phyloP scores from a whole-genome alignment of 202 grass and related monocot species.

The Alloteropsis angusta region DNA sequence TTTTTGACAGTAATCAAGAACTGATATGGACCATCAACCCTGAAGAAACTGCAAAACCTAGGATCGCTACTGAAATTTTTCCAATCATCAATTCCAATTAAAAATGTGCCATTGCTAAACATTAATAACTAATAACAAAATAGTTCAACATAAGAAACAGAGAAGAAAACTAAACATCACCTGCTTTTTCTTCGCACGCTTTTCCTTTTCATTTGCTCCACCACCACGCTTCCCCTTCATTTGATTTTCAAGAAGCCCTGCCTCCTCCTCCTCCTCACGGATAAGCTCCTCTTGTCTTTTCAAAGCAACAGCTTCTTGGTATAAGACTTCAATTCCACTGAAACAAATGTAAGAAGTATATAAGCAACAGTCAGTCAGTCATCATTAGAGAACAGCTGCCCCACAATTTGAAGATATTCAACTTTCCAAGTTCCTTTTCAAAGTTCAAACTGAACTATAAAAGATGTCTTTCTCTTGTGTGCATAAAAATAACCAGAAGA shows the following conservation, averaged over 20 bases:
- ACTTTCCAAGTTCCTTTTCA: neutral
- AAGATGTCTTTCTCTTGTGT: neutral
- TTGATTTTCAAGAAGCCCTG: slow-evolving; percentile 65
- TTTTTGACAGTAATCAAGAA: neutral
- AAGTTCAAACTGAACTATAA: slow-evolving; percentile 4
- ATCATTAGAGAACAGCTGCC: neutral
- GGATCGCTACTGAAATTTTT: neutral
- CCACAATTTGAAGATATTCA: neutral
- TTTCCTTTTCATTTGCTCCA: slow-evolving; percentile 65
- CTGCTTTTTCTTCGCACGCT: slow-evolving; percentile 90
- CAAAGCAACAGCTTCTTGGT: slow-evolving; percentile 93
- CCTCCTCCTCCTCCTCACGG: slow-evolving; percentile 91
- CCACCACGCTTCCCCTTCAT: slow-evolving; percentile 49
- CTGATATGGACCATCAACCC: neutral
- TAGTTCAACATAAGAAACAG: neutral
- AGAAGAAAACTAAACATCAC: slow-evolving; percentile 23
- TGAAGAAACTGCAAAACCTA: slow-evolving; percentile 12
- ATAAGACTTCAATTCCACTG: slow-evolving; percentile 85
- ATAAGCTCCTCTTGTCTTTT: slow-evolving; percentile 97
- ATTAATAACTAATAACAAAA: neutral
- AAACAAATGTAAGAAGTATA: slow-evolving; percentile 30
- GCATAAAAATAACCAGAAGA: neutral
- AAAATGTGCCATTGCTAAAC: neutral
- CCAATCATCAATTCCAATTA: neutral
- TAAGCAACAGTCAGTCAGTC: neutral